A percentile compares a stretch with the other conserved stretches of the same genome.
phyloP scores from a whole-genome alignment of 2,329 filamentous ascomycete genomes.

The Epichloe glyceriae region DNA sequence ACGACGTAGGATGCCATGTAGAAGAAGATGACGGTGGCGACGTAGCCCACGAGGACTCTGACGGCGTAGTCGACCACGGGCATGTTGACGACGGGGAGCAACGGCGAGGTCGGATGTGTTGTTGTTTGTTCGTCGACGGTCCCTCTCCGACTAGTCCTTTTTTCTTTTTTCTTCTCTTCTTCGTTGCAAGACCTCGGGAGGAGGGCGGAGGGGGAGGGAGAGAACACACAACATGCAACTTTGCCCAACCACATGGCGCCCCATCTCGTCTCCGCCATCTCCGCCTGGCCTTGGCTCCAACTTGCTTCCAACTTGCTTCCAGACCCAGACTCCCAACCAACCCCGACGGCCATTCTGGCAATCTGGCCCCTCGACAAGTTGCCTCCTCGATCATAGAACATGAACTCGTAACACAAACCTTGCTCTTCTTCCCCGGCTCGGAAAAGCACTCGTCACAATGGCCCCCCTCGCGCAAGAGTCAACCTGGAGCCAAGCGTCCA shows the following conservation, averaged over 20 bases:
- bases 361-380: no score
- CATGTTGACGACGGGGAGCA: constrained; percentile 3
- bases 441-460: constrained; percentile 17
- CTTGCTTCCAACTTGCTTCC: no score
- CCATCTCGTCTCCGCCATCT: no score
- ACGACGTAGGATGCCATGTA: constrained; percentile 48
- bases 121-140: neutral
- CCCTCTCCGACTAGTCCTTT: neutral
- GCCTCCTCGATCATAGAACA: neutral
- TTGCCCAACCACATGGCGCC: no score
- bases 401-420: neutral
- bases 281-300: no score
- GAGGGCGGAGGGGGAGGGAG: neutral
- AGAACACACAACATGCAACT: neutral
- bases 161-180: neutral
- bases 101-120: neutral
- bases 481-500: constrained; percentile 20
- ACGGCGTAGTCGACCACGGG: constrained; percentile 22
- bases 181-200: neutral
- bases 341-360: no score
- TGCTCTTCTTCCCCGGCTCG: constrained; percentile 9
- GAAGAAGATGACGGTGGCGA: constrained; percentile 39
- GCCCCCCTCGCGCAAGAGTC: constrained; percentile 25
- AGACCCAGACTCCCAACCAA: no score
- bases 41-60: constrained; percentile 40